Conservation (phyloP, 495 filamentous ascomycete genomes). For the Podospora pseudoanserina region DNA sequence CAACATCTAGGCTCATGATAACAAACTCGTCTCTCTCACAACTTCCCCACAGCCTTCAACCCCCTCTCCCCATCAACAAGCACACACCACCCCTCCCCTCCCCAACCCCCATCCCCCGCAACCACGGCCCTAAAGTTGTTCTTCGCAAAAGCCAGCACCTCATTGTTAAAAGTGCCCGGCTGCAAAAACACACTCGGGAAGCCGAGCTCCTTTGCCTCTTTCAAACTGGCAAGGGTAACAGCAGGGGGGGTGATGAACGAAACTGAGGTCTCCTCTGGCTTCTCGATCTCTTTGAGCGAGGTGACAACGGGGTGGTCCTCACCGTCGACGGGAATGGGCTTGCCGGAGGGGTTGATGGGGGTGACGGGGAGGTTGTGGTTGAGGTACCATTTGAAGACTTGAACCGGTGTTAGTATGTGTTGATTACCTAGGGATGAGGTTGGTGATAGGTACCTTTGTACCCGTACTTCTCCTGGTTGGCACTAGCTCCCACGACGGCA, state of each 20-base stretch:
- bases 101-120: constrained; percentile 62
- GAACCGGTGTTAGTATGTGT: constrained; percentile 20
- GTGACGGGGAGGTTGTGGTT: constrained; percentile 69
- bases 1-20: too few relatives aligned
- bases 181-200: constrained; percentile 86
- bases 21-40: constrained; percentile 11
- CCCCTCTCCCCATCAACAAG: constrained; percentile 81
- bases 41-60: constrained; percentile 55
- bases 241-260: constrained; percentile 83
- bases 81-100: constrained; percentile 84
- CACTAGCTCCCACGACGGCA: constrained; percentile 88
- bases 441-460: constrained; percentile 63
- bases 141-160: constrained; percentile 64
- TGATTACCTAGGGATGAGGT: background rate
- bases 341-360: constrained; percentile 73
- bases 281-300: constrained; percentile 58
- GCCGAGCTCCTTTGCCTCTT: constrained; percentile 75
- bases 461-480: constrained; percentile 81
- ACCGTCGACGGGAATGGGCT: constrained; percentile 51
- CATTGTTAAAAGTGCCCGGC: constrained; percentile 78
- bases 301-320: constrained; percentile 60
- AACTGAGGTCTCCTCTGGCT: constrained; percentile 67
- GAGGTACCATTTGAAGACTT: constrained; percentile 89
- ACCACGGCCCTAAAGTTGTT: constrained; percentile 64
- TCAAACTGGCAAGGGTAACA: constrained; percentile 65